Base-by-base conservation (phyloP, 441 rosid species). In the Metrosideros polymorpha region DNA sequence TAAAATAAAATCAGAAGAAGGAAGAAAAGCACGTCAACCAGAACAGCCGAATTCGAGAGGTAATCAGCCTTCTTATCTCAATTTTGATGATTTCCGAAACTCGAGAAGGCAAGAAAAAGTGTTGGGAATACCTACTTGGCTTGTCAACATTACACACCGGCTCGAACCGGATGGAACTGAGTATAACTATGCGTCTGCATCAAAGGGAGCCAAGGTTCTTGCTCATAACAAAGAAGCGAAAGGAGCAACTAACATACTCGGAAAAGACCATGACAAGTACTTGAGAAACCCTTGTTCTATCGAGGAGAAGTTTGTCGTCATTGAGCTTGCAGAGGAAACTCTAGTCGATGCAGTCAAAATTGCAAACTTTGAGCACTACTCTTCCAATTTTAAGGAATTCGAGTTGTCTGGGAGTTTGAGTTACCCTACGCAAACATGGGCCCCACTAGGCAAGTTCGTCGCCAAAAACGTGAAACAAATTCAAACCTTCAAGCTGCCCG, bases 241-340 rank as follows among this genome's bases (percentile, higher is more conserved):
- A 91, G 98, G 98, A 63, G 98, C 99, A 24, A 90, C 88, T 85
- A 97, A 97, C 91, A 94, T 97, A 71, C 89, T 97, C 49, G 98
- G 94, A 57, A 92, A 92, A 83, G 96, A 97, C 90, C 95, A 95
- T 84, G 95, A 95, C 75, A 94, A 94, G 89, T 97, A 95, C 90
- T 85, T 97, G 71, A 92, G 98, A 85, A 95, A 97, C 76, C 98
- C 98, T 2, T 97, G 99, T 88, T 94, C 98, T 19, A 97, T 91
- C 5, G 87, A 89, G 13, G 93, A 86, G 53, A 97, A 95, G 90
- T 94, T 91, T 91, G 96, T 97, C 2, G 94, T 95, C 84, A 92
- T 97, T 89, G 99, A 97, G 85, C 96, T 97, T 35, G 91, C 93
- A 1, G 97, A 97, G 86, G 98, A 97, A 89, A 97, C 96, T 43